Conservation (phyloP, 2,329 filamentous ascomycete genomes). For the Aureobasidium sp. region DNA sequence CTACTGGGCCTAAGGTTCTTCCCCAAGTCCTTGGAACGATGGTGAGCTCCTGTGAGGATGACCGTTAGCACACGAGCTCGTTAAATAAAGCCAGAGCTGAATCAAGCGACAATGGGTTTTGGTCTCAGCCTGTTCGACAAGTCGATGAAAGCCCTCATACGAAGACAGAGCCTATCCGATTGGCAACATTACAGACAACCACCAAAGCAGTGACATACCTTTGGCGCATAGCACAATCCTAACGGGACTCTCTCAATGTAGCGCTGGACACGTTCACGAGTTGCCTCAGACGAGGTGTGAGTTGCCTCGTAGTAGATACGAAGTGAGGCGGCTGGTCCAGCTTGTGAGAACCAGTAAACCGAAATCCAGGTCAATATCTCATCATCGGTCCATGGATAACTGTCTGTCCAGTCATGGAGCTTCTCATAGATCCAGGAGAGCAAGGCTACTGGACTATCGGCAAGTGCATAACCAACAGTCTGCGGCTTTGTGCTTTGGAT, state of each 20-base stretch:
- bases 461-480: conserved; percentile 62
- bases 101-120: no score
- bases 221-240: conserved; percentile 51
- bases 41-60: conserved; percentile 39
- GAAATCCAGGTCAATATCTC: conserved; percentile 69
- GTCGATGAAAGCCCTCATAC: not conserved
- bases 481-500: conserved; percentile 63
- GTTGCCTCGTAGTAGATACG: conserved; percentile 66
- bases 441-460: conserved; percentile 62
- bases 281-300: conserved; percentile 32
- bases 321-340: conserved; percentile 60
- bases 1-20: conserved; percentile 51
- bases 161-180: not conserved
- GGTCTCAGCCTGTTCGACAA: not conserved
- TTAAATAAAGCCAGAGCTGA: not conserved
- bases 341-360: conserved; percentile 64
- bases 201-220: conserved; percentile 14
- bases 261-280: conserved; percentile 31
- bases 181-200: not conserved
- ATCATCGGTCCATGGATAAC: conserved; percentile 66
- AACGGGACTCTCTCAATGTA: conserved; percentile 44
- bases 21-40: conserved; percentile 51
- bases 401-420: conserved; percentile 67
- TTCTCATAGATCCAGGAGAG: conserved; percentile 80
- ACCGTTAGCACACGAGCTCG: not conserved